Evolutionary conservation across 257 asterid species (phyloP).

Genomic region (Pogostemon cablin): DNA sequence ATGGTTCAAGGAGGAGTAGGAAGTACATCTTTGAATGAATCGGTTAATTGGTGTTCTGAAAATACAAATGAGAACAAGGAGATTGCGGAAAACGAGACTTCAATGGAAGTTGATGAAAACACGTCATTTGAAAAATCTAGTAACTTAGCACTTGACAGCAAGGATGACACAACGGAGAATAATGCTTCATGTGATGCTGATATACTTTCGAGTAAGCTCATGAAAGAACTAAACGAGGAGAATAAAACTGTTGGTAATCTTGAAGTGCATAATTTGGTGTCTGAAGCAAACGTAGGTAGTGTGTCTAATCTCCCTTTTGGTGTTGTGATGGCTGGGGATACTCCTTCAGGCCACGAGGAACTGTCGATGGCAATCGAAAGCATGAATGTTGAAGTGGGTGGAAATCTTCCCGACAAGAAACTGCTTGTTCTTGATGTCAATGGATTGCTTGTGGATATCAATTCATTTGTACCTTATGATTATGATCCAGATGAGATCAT

Average conservation of each 20-base stretch:
- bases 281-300: neutral
- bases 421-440: slow-evolving; percentile 91
- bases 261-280: slow-evolving; percentile 28
- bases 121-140: slow-evolving; percentile 33
- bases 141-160: neutral
- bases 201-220: slow-evolving; percentile 14
- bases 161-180: neutral
- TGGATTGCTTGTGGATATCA: slow-evolving; percentile 76
- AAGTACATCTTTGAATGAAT: slow-evolving; percentile 28
- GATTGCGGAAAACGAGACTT: slow-evolving; percentile 31
- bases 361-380: slow-evolving; percentile 27
- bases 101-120: slow-evolving; percentile 36
- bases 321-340: too few relatives aligned
- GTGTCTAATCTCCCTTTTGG: slow-evolving; percentile 21
- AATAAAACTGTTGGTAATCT: slow-evolving; percentile 13
- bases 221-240: slow-evolving; percentile 27
- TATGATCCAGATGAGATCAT: slow-evolving; percentile 54
- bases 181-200: slow-evolving; percentile 22
- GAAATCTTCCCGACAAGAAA: slow-evolving; percentile 49
- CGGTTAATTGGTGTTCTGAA: slow-evolving; percentile 29
- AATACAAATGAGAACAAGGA: slow-evolving; percentile 35
- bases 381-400: slow-evolving; percentile 23
- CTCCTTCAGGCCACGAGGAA: neutral
- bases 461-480: slow-evolving; percentile 51
- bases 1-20: neutral